These are phyloP conservation scores for Pseudocohnilembus persalinus DNA, from an alignment of 169 alveolate species.

Conservation along the genomic window DNA sequence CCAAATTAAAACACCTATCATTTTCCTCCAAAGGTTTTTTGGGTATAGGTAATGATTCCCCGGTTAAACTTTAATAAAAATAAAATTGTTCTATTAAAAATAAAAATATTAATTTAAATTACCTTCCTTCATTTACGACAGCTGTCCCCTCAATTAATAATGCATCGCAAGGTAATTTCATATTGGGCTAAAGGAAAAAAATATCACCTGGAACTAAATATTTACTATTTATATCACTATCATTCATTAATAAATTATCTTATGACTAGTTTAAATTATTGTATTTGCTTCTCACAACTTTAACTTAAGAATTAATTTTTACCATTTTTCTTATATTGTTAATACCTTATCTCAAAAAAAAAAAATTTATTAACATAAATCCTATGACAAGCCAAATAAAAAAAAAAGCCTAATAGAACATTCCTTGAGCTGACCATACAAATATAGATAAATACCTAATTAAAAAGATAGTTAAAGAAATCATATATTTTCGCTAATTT, in stretches of 20 bases:
- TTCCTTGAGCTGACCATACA: background rate
- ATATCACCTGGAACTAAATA: background rate
- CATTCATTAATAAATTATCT: too few relatives aligned
- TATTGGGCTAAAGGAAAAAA: background rate
- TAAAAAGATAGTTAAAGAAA: background rate
- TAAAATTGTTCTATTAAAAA: background rate
- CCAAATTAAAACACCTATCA: too few relatives aligned
- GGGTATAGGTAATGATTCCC: background rate
- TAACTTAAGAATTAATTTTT: too few relatives aligned
- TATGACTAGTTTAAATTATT: too few relatives aligned
- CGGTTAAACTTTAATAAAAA: background rate
- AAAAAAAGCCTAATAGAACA: too few relatives aligned
- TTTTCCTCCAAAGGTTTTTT: background rate
- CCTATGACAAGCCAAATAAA: too few relatives aligned
- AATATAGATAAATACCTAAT: background rate
- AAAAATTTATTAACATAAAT: background rate
- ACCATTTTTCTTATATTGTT: background rate
- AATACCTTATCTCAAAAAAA: background rate
- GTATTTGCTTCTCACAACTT: background rate
- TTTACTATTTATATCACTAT: background rate
- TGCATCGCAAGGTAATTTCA: background rate
- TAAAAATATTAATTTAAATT: too few relatives aligned
- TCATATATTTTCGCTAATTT: background rate
- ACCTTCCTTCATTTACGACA: background rate
- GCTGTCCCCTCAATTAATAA: background rate